Conservation (phyloP, 2,329 filamentous ascomycete genomes). For the Fusarium hostae region DNA sequence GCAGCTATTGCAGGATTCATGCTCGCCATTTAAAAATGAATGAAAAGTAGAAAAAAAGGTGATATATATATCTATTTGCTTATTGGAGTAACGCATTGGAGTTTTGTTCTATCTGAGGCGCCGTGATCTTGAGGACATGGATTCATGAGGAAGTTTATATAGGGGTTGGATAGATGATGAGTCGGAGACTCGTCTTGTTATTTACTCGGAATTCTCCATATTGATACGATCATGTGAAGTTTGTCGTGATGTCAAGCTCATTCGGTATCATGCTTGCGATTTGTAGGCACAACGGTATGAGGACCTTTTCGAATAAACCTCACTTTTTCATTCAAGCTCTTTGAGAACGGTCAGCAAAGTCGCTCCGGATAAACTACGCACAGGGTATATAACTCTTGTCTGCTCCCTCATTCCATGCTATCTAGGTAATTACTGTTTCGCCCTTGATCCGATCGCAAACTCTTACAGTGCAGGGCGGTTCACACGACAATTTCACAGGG, state of each 20-base stretch:
- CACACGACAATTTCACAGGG: not conserved
- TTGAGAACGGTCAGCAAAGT: not conserved
- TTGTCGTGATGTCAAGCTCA: not conserved
- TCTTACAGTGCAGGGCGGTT: not conserved
- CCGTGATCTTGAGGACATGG: constrained; percentile 23
- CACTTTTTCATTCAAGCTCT: too few species aligned
- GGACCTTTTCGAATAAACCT: not conserved
- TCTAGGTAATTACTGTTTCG: fast-evolving
- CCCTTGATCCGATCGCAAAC: too few species aligned
- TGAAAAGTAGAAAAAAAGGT: not conserved
- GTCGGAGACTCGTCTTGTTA: constrained; percentile 19
- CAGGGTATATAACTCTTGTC: not conserved
- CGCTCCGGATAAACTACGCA: not conserved
- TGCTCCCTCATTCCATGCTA: not conserved
- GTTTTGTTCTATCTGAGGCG: constrained; percentile 27
- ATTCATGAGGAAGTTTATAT: constrained; percentile 13
- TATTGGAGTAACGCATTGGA: constrained; percentile 12
- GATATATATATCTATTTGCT: not conserved
- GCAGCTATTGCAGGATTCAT: constrained; percentile 36
- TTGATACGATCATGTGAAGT: not conserved
- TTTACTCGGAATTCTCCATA: constrained; percentile 7
- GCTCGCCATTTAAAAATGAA: constrained; percentile 28
- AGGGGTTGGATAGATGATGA: constrained; percentile 22
- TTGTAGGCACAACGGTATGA: not conserved
- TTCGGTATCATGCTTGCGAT: not conserved